Conservation (phyloP, 2,329 filamentous ascomycete species). For the Pseudocercospora crystallina region DNA sequence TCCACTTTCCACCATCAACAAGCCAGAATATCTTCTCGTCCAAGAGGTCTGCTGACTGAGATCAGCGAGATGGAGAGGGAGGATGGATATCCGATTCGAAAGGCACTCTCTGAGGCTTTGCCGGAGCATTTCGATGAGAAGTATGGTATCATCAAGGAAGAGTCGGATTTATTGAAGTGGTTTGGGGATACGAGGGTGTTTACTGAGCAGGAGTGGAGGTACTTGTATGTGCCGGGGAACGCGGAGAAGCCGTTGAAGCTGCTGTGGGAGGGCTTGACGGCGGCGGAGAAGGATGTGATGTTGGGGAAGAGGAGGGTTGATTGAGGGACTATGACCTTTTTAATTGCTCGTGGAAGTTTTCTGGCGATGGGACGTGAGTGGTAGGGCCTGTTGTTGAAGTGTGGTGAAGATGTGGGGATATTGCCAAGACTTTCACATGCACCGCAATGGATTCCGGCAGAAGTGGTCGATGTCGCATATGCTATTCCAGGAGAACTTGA, state of each 20-base stretch:
- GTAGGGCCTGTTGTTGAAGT: neutral
- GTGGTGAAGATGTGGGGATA: neutral
- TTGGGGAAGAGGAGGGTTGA: neutral
- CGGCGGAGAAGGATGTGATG: neutral
- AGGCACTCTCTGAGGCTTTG: too few relatives aligned
- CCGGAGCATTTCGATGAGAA: neutral
- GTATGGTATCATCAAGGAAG: neutral
- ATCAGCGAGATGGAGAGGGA: too few relatives aligned
- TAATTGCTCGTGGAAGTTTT: too few relatives aligned
- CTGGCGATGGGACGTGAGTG: too few relatives aligned
- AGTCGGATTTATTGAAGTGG: conserved; percentile 1
- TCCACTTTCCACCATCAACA: too few relatives aligned
- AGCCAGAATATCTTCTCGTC: too few relatives aligned
- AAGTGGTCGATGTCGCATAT: too few relatives aligned
- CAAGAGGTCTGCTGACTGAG: too few relatives aligned
- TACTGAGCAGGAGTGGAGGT: conserved; percentile 12
- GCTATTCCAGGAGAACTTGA: too few relatives aligned
- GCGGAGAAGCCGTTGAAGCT: neutral
- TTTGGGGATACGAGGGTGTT: conserved; percentile 18
- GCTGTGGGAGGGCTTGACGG: neutral
- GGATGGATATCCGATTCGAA: too few relatives aligned
- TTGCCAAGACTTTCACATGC: neutral
- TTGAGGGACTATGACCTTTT: too few relatives aligned
- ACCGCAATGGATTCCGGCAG: too few relatives aligned
- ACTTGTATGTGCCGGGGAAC: conserved; percentile 5